Evolutionary conservation across 257 asterid species (phyloP), one percentile per base, ranked within the genome.

Genomic region (Eucommia ulmoides): DNA sequence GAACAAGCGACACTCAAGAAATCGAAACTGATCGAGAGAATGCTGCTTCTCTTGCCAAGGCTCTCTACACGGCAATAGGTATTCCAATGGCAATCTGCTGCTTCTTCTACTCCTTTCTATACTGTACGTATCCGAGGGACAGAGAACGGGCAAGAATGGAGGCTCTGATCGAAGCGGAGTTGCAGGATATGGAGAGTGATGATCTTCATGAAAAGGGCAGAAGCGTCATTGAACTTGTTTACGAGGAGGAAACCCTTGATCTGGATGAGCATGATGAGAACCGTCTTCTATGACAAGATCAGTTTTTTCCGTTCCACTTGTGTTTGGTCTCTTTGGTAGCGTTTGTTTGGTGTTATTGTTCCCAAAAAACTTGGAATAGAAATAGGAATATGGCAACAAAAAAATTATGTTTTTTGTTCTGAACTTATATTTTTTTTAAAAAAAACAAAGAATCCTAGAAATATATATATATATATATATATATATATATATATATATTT

Each of bases 41-140:
- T 18, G 94, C 93, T 19, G 80, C 77, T 35, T 78, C 97, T 20
- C 85, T 88, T 22, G 96, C 93, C 8, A 88, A 82, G 65, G 97
- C 97, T n/a, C 88, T 84, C 8, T 84, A 84, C 83, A 70, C 91
- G n/a, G 78, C 97, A 14, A 88, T 84, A 58, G 88, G 94, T 47
- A 71, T 82, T 35, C 97, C 97, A 11, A 74, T 85, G 64, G 63
- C 79, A 0, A 52, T 82, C n/a, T 82, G 97, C 54, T 78, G 87
- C 42, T 58, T 57, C 45, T 51, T 85, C 69, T 89, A 84, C 65
- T 76, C 95, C 17, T 77, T 84, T 55, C 81, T 84, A 46, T 79
- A 84, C 10, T 79, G 84, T 33, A 79, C 95, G 0, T 84, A 84
- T 42, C 95, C 93, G 0, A 73, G 88, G 56, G 93, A 84, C 54